Conservation (phyloP, 441 rosid species). For the Melianthus villosus region DNA sequence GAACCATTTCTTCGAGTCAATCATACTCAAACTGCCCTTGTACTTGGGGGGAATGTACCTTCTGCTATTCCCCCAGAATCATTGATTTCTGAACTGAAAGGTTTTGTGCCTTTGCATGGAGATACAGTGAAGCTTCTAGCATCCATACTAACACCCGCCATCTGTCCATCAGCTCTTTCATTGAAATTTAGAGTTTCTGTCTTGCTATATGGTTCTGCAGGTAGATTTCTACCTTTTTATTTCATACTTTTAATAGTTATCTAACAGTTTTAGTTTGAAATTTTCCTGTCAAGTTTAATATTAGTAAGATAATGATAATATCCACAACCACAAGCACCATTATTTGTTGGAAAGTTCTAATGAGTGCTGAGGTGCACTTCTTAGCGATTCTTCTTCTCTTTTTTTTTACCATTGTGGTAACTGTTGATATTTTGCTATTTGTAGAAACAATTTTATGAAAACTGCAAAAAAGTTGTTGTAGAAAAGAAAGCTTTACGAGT, state of each 20-base stretch:
- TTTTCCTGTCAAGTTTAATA: too few species aligned
- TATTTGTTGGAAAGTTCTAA: too few species aligned
- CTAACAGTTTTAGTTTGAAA: too few species aligned
- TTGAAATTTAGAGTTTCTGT: constrained; percentile 81
- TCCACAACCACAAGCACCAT: too few species aligned
- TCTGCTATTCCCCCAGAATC: constrained; percentile 71
- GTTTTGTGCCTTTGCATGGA: constrained; percentile 45
- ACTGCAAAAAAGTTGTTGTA: too few species aligned
- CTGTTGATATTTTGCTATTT: too few species aligned
- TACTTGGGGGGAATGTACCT: constrained; percentile 71
- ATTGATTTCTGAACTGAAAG: constrained; percentile 32
- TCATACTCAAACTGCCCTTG: constrained; percentile 67
- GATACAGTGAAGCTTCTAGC: constrained; percentile 52
- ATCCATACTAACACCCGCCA: constrained; percentile 61
- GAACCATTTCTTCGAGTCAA: constrained; percentile 63
- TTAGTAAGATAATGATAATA: too few species aligned
- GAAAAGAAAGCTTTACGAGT: too few species aligned
- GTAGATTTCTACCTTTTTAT: constrained; percentile 18
- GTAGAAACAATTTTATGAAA: too few species aligned
- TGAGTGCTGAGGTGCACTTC: too few species aligned
- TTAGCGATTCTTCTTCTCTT: too few species aligned
- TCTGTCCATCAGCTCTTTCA: constrained; percentile 65
- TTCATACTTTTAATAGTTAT: constrained; percentile 4
- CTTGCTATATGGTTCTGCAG: constrained; percentile 60
- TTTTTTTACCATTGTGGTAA: too few species aligned